Conservation (phyloP, 192 early-diverging fungal genomes). For the Linnemannia schmuckeri region DNA sequence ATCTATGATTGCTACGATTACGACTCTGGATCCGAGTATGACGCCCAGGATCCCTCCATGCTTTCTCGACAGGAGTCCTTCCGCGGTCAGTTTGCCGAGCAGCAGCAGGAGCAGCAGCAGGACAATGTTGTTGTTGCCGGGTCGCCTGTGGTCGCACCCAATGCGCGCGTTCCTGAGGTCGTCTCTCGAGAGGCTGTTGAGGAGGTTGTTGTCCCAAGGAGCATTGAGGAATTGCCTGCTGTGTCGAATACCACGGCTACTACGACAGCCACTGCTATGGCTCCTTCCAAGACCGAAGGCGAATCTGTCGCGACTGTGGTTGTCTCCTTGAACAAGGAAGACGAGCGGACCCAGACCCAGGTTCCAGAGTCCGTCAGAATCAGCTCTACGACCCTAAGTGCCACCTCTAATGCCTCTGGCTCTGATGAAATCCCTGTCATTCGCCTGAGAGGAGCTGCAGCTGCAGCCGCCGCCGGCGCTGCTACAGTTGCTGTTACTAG, state of each 20-base stretch:
- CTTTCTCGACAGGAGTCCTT: slow-evolving; percentile 21
- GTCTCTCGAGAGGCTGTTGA: not conserved
- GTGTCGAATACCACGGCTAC: not conserved
- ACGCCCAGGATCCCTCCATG: not conserved
- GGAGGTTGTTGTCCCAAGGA: not conserved
- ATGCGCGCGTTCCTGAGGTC: not conserved
- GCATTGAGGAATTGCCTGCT: not conserved
- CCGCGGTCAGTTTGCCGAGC: not conserved
- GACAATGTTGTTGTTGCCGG: not conserved
- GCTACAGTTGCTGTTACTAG: not conserved
- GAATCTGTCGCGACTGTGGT: not conserved
- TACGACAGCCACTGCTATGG: not conserved
- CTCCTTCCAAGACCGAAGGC: not conserved
- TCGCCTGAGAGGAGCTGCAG: slow-evolving; percentile 1
- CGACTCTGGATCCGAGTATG: slow-evolving; percentile 45
- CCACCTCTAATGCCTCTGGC: not conserved
- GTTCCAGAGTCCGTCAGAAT: not conserved
- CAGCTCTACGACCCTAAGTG: not conserved
- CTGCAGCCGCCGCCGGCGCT: not conserved
- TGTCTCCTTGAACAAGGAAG: slow-evolving; percentile 1
- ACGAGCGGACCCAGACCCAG: not conserved
- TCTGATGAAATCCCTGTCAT: slow-evolving; percentile 7
- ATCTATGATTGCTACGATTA: slow-evolving; percentile 57
- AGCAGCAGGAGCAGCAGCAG: slow-evolving; percentile 1
- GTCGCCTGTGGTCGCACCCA: not conserved